Evolutionary conservation across 257 asterid species (phyloP).

Genomic region (Solanum chiquidenum): DNA sequence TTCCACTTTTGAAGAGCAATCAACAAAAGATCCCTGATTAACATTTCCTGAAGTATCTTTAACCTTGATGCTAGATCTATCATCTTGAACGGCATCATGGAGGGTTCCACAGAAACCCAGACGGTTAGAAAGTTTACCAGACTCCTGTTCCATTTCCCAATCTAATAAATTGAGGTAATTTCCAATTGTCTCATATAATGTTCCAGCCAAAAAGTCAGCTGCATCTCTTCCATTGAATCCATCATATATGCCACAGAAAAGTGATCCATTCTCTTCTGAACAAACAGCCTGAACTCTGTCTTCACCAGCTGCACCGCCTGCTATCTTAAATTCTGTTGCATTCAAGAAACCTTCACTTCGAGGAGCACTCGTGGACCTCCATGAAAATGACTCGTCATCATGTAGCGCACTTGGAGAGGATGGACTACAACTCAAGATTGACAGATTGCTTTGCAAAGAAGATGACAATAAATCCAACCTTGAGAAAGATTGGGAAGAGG

Average conservation of each 20-base stretch:
- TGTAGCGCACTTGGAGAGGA: constrained; percentile 50
- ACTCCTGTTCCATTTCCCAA: constrained; percentile 43
- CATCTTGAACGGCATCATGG: background rate
- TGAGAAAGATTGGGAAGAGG: constrained; percentile 60
- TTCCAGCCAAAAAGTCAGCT: constrained; percentile 93
- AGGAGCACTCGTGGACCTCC: constrained; percentile 44
- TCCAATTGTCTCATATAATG: constrained; percentile 63
- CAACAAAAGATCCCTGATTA: background rate
- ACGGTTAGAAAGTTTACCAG: constrained; percentile 10
- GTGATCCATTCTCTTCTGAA: constrained; percentile 92
- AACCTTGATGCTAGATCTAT: background rate
- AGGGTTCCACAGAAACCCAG: background rate
- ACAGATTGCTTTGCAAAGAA: constrained; percentile 67
- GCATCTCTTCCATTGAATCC: constrained; percentile 97
- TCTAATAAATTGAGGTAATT: constrained; percentile 53
- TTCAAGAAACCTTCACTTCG: constrained; percentile 61
- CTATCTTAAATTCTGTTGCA: constrained; percentile 63
- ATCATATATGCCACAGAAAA: constrained; percentile 78
- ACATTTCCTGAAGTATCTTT: background rate
- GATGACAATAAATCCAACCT: constrained; percentile 61
- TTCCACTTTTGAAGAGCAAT: background rate
- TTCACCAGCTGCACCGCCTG: constrained; percentile 99
- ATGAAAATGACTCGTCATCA: constrained; percentile 45
- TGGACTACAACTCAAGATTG: constrained; percentile 76
- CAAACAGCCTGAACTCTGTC: constrained; percentile 97